Base-by-base conservation (phyloP, 768 basidiomycete genomes). In the Mycena kentingensis region DNA sequence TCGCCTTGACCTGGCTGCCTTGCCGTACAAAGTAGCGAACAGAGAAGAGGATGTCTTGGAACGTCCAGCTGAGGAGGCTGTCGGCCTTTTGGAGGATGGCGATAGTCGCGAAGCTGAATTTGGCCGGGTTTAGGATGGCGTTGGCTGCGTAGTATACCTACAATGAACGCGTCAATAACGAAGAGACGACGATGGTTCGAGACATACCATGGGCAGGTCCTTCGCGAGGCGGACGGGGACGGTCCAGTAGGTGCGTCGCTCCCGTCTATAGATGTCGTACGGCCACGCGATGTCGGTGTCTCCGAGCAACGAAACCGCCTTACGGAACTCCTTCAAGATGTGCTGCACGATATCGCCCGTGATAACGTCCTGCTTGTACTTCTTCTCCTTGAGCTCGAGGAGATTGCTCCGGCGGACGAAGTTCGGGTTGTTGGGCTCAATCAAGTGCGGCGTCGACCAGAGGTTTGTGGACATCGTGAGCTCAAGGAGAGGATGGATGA, bases 321-420 rank as follows among this genome's bases (percentile, higher is more conserved):
- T 51, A 5, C 57, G 57, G 27, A 59, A 55, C 29, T 55, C 57
- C 15, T 25, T 29, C 13, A 55, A 6, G 5, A 59, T 39, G 16
- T 59, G 31, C 22, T 51, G 46, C 6, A 52, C 53, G 25, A 59
- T 51, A 32, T 59, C 53, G 3, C 53, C 57, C 2, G 57, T 55
- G 26, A 59, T 52, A 21, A 59, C 47, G 42, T 59, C 57, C 36
- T 59, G 57, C 32, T 31, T 51, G 42, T 49, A 59, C 31, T 59
- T 49, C 6, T 28, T 26, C 19, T 59, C 42, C 18, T 53, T 49
- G 19, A 59, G 41, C 12, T 32, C 46, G 21, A 49, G 57, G n/a
- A 55, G 46, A 38, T 50, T 48, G 4, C 36, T 46, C 53, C 43
- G 48, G 41, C 57, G 50, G 18, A 55, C 21, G 34, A 31, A 59